phyloP scores from a whole-genome alignment of 2,329 filamentous ascomycete genomes.

The Aplosporella prunicola region DNA sequence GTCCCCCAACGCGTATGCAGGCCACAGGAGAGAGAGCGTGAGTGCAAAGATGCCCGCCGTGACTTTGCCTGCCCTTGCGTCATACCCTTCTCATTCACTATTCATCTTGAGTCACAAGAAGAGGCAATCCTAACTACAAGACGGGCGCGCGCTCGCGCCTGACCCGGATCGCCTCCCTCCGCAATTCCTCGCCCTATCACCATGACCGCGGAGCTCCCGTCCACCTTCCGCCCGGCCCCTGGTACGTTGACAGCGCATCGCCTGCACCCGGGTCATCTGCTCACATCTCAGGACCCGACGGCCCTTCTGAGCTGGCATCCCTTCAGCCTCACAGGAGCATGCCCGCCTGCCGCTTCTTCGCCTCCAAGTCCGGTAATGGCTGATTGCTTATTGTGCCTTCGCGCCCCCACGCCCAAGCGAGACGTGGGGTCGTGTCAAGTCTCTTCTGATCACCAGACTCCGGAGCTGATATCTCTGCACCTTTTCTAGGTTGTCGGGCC shows the following conservation, averaged over 20 bases:
- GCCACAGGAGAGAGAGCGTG: too few relatives aligned
- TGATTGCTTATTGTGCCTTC: too few relatives aligned
- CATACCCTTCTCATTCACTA: too few relatives aligned
- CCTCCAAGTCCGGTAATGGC: slow-evolving; percentile 30
- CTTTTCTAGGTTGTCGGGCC: slow-evolving; percentile 42
- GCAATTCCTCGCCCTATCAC: slow-evolving; percentile 6
- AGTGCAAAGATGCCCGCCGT: too few relatives aligned
- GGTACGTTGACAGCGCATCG: slow-evolving; percentile 14
- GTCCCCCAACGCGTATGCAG: too few relatives aligned
- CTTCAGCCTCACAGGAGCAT: slow-evolving; percentile 31
- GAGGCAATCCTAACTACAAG: too few relatives aligned
- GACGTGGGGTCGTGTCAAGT: background rate
- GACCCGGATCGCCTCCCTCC: slow-evolving; percentile 7
- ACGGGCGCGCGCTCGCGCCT: too few relatives aligned
- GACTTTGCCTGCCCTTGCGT: too few relatives aligned
- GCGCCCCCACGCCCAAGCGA: background rate
- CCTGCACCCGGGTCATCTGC: slow-evolving; percentile 29
- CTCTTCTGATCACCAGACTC: slow-evolving; percentile 6
- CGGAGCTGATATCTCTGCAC: slow-evolving; percentile 5
- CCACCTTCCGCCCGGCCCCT: slow-evolving; percentile 26
- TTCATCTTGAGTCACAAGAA: too few relatives aligned
- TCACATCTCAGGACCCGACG: slow-evolving; percentile 15
- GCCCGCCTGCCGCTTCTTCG: slow-evolving; percentile 32
- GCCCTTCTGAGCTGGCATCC: slow-evolving; percentile 21
- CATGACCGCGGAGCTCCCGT: slow-evolving; percentile 16